These are phyloP conservation scores for Sporothrix pseudoabietina DNA, from an alignment of 2,329 filamentous ascomycete genomes.

Conservation along the genomic window DNA sequence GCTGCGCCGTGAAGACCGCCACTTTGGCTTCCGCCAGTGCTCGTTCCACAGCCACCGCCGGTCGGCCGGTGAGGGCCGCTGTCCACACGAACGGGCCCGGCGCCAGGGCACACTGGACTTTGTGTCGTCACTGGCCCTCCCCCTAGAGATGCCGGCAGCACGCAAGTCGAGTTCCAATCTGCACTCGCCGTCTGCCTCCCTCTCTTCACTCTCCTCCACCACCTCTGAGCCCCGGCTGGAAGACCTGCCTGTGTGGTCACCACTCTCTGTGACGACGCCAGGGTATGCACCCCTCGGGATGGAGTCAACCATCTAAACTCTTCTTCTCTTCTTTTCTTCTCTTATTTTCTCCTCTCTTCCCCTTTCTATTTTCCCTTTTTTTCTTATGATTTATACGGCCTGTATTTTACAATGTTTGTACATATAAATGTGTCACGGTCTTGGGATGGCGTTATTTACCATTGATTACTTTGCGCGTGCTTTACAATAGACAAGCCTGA, in stretches of 20 bases:
- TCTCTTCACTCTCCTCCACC: not conserved
- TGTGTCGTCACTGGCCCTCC: conserved; percentile 1
- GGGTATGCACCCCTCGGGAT: conserved; percentile 32
- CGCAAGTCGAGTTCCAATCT: not conserved
- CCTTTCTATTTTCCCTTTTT: conserved; percentile 37
- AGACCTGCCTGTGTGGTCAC: conserved; percentile 31
- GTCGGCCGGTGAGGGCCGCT: conserved; percentile 56
- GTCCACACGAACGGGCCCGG: conserved; percentile 47
- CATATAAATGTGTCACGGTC: conserved; percentile 16
- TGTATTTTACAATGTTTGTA: not conserved
- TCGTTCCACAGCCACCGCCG: conserved; percentile 62
- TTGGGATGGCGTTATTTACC: not conserved
- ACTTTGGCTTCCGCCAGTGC: conserved; percentile 63
- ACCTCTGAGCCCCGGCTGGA: conserved; percentile 26
- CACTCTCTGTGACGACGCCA: conserved; percentile 22
- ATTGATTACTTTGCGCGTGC: not conserved
- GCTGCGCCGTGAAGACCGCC: conserved; percentile 58
- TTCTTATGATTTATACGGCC: conserved; percentile 17
- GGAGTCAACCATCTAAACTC: conserved; percentile 31
- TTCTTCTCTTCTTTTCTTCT: not conserved
- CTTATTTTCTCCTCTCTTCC: conserved; percentile 36
- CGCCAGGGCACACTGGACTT: not conserved
- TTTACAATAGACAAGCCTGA: conserved; percentile 10
- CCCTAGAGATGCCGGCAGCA: not conserved
- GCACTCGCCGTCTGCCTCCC: not conserved